Percentiles rank a stretch among this genome's conserved stretches.
Evolutionary conservation across 164 flowering plant genomes (phyloP).

Genomic region (Chimonanthus praecox): DNA sequence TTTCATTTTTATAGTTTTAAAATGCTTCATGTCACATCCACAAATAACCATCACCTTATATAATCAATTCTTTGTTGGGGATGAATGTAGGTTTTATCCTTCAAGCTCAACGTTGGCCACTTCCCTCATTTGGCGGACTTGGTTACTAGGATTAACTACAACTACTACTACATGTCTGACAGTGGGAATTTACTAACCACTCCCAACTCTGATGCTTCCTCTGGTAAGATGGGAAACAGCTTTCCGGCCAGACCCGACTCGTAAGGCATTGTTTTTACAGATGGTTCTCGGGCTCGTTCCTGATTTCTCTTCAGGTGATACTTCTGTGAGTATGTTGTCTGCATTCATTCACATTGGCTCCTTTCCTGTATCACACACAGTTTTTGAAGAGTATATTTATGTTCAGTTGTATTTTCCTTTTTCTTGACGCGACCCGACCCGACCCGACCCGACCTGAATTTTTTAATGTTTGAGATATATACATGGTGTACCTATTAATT

Average conservation of each 20-base stretch:
- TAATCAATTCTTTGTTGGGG: neutral
- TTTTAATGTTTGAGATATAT: too few relatives aligned
- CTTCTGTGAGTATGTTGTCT: neutral
- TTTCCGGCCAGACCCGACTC: constrained; percentile 25
- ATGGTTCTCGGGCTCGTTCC: neutral
- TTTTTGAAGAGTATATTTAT: too few relatives aligned
- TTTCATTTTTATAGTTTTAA: too few relatives aligned
- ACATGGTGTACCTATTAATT: too few relatives aligned
- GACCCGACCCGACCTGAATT: neutral
- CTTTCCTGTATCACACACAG: neutral
- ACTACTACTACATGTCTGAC: constrained; percentile 89
- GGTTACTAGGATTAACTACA: constrained; percentile 91
- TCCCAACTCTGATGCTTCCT: constrained; percentile 44
- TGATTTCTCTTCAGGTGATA: too few relatives aligned
- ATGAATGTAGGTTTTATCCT: constrained; percentile 83
- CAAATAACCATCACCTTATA: neutral
- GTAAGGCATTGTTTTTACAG: neutral
- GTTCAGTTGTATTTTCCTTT: neutral
- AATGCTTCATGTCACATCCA: neutral
- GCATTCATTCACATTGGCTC: neutral
- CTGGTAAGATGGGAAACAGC: constrained; percentile 42
- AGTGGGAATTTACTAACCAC: constrained; percentile 60
- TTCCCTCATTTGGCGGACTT: constrained; percentile 95
- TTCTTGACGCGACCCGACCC: too few relatives aligned
- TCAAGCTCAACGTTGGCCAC: constrained; percentile 90